A percentile compares a stretch with the other conserved stretches of the same genome.
These are phyloP conservation scores for Typha latifolia DNA, from an alignment of 176 grass and related monocot species.

Conservation along the genomic window DNA sequence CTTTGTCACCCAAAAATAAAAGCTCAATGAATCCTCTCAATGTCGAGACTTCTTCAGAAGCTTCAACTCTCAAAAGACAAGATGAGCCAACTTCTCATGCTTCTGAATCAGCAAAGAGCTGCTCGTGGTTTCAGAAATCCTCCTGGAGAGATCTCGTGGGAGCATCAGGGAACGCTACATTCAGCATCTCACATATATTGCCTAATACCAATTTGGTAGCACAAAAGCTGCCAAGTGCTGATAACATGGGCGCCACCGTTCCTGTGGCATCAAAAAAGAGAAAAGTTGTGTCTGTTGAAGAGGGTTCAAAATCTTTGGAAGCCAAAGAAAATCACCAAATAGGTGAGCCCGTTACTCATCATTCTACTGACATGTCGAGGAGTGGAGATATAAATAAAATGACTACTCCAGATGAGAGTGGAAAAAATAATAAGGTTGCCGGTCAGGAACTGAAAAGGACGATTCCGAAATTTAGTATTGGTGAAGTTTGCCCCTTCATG, in stretches of 20 bases:
- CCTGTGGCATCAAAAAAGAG: slow-evolving; percentile 10
- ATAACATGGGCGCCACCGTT: neutral
- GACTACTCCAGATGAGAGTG: neutral
- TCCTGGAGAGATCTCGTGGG: slow-evolving; percentile 79
- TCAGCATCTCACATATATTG: slow-evolving; percentile 49
- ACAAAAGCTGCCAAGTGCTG: slow-evolving; percentile 16
- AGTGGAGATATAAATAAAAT: neutral
- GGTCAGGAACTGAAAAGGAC: slow-evolving; percentile 26
- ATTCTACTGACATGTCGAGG: slow-evolving; percentile 1
- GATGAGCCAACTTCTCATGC: slow-evolving; percentile 6
- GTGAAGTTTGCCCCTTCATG: slow-evolving; percentile 92
- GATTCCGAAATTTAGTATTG: slow-evolving; percentile 58
- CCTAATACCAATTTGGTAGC: slow-evolving; percentile 26
- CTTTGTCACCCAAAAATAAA: slow-evolving; percentile 26
- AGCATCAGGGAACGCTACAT: slow-evolving; percentile 31
- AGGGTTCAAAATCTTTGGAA: slow-evolving; percentile 9
- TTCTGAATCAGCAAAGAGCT: slow-evolving; percentile 28
- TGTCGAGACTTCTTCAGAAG: slow-evolving; percentile 7
- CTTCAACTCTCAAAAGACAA: slow-evolving; percentile 27
- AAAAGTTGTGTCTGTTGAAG: slow-evolving; percentile 4
- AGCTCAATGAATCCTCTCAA: slow-evolving; percentile 12
- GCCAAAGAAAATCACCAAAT: neutral
- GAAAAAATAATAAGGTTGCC: slow-evolving; percentile 5
- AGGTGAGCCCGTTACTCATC: neutral
- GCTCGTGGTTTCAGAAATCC: slow-evolving; percentile 76